Base-by-base conservation (phyloP, 495 filamentous ascomycete genomes). In the Podospora pseudopauciseta region DNA sequence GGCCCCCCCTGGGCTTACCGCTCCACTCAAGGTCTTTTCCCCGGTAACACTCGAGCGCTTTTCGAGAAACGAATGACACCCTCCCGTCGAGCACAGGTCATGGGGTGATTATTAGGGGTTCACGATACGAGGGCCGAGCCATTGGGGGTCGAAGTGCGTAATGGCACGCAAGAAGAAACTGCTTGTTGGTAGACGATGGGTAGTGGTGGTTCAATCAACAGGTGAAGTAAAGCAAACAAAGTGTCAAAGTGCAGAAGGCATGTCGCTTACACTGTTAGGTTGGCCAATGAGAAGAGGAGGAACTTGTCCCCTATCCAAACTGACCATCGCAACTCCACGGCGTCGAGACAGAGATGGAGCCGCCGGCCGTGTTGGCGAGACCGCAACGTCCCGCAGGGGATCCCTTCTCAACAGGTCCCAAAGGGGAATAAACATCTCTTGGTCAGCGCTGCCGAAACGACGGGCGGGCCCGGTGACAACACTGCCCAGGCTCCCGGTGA, bases 391-490 rank as follows among this genome's bases (percentile, higher is more conserved):
- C 26, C 39, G 16, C 23, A 18, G 59, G 19, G 59, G 59, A 28
- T 30, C 16, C 26, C 59, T 61, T 61, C 59, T 30, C 30, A 61
- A 28, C 66, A 60, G n/a, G 5, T 54, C 65, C 68, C 20, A 67
- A 61, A 27, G 27, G n/a, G 65, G 64, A 49, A 63, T 30, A 7
- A 20, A 4, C 16, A 39, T 60, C 58, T 63, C 30, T 55, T 49
- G 39, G 39, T 49, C 7, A 49, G 2, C 39, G 39, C 9, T 49
- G 39, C 39, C 39, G 28, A 19, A 59, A 49, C 44, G 27, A 54
- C 20, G 63, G 39, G 11, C 18, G 34, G 15, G n/a, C 18, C 54
- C 44, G 61, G 13, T n/a, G 15, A 28, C 28, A 16, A 66, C 27
- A 2, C 64, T 30, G 34, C 58, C 39, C 19, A 60, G 64, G 13